A percentile compares a stretch with the other conserved stretches of the same genome.
Evolutionary conservation across 2,329 filamentous ascomycete species (phyloP).

Genomic region (Gnomoniopsis smithogilvyi): DNA sequence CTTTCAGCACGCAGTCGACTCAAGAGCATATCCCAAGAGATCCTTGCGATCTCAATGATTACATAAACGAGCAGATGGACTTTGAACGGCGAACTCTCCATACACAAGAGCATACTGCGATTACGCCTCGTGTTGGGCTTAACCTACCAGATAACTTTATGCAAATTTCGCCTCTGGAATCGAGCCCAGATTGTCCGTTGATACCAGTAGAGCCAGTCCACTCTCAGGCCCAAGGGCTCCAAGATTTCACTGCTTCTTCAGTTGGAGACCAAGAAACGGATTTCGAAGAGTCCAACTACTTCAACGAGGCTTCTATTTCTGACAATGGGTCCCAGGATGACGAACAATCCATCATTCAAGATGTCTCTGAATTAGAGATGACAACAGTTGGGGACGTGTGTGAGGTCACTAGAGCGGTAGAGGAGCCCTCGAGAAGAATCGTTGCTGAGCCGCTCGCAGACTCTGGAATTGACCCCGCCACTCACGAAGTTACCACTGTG

Average conservation of each 20-base stretch:
- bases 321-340: neutral
- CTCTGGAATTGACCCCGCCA: neutral
- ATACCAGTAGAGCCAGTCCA: neutral
- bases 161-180: neutral
- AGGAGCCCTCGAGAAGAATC: neutral
- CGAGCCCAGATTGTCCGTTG: neutral
- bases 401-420: neutral
- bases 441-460: neutral
- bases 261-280: neutral
- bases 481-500: neutral
- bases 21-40: neutral
- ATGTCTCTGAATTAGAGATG: neutral
- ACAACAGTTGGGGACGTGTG: neutral
- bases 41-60: neutral
- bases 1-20: neutral
- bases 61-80: neutral
- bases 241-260: neutral
- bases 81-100: neutral
- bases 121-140: neutral
- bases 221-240: neutral
- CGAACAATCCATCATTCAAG: neutral
- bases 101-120: constrained; percentile 4
- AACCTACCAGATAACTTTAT: neutral
- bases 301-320: constrained; percentile 2
- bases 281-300: constrained; percentile 2